Base-by-base conservation (phyloP, 257 asterid species). In the Fraxinus quadrangulata region DNA sequence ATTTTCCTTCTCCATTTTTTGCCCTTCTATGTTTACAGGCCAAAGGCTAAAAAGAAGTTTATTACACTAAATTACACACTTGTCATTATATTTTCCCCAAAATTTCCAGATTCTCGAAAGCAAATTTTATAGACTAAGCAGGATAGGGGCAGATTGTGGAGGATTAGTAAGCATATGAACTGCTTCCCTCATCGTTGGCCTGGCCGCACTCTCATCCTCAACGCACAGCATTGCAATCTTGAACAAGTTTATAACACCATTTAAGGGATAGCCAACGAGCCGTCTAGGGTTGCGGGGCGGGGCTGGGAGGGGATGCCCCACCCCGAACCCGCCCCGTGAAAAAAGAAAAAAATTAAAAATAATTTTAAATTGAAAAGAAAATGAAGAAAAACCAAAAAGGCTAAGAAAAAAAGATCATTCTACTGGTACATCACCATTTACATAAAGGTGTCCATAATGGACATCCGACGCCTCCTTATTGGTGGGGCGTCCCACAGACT, bases 211-310 rank as follows among this genome's bases (percentile, higher is more conserved):
- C 70, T 91, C 97, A 19, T 94, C 98, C 83, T 94, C 97, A 34
- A 92, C 98, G 30, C 98, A 94, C 90, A 84, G 40, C 94, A 94
- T 91, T 3, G 98, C 96, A 19, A 94, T 91, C 90, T 87, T 92
- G 92, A 91, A 94, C 88, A 92, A 33, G 79, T 91, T 90, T 40
- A 94, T 75, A 8, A 85, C 97, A 31, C 84, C 82, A 0, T 81
- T 40, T 11, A 90, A 72, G 5, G 90, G 92, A 79, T 92, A 92
- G 0, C 87, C 89, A 1, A 79, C 82, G 31, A 94, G 94, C 83
- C 97, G 82, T 3, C 0, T 26, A 26, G n/a, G n/a, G n/a, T n/a
- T n/a, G n/a, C n/a, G n/a, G n/a, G n/a, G n/a, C n/a, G n/a, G n/a
- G n/a, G n/a, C n/a, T n/a, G n/a, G n/a, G n/a, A n/a, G n/a, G n/a